Evolutionary conservation across 768 basidiomycete genomes (phyloP).

Genomic region (Leccinum subgranulosum): DNA sequence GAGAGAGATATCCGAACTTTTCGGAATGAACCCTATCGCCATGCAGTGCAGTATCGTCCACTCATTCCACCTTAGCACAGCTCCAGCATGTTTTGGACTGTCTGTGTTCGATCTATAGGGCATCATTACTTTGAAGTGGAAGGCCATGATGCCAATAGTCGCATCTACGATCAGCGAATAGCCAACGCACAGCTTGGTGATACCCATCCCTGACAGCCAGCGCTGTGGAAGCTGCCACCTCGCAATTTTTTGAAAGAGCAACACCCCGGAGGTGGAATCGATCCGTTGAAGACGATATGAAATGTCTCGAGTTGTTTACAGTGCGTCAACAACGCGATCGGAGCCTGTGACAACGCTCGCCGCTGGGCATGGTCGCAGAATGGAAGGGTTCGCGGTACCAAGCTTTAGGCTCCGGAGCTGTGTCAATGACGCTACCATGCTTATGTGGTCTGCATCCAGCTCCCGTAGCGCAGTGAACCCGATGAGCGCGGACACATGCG

Average conservation of each 20-base stretch:
- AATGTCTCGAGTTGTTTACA: constrained; percentile 15
- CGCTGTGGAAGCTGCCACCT: background rate
- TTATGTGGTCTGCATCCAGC: constrained; percentile 11
- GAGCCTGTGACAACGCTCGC: constrained; percentile 9
- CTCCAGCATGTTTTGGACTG: constrained; percentile 6
- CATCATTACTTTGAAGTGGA: constrained; percentile 14
- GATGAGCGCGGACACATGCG: constrained; percentile 7
- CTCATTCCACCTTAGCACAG: background rate
- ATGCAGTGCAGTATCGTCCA: background rate
- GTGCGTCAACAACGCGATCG: constrained; percentile 10
- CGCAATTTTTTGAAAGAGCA: background rate
- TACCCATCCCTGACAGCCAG: background rate
- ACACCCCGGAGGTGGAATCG: background rate
- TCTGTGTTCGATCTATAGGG: constrained; percentile 5
- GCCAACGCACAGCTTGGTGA: constrained; percentile 15
- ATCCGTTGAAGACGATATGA: constrained; percentile 18
- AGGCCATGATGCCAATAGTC: background rate
- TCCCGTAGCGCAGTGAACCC: constrained; percentile 11
- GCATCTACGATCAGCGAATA: constrained; percentile 14
- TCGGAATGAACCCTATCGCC: background rate
- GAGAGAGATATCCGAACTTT: background rate
- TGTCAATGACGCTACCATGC: constrained; percentile 9
- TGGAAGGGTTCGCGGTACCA: constrained; percentile 9
- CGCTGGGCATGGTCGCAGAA: background rate
- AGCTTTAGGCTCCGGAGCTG: constrained; percentile 14